Conservation (phyloP, 2,329 filamentous ascomycete species). For the Phaeosphaeria sp. region DNA sequence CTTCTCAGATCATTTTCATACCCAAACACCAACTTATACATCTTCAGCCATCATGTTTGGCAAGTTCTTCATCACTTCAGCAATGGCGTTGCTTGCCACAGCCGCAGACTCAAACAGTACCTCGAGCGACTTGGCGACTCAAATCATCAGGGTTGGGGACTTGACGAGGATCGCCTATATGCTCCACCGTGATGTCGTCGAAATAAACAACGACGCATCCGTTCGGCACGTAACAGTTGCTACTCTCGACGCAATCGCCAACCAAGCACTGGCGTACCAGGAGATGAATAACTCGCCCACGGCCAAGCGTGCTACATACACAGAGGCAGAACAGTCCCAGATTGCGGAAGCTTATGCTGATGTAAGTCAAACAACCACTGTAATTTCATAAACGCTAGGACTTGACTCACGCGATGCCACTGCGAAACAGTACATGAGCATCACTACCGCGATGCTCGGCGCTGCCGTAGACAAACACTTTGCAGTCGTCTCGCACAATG, state of each 20-base stretch:
- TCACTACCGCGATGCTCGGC: not conserved
- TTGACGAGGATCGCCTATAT: not conserved
- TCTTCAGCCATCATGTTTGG: not conserved
- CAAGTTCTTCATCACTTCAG: not conserved
- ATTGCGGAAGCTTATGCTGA: not conserved
- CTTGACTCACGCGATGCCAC: not conserved
- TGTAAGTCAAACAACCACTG: not conserved
- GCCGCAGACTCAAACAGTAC: not conserved
- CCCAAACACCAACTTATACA: not conserved
- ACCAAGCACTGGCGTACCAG: not conserved
- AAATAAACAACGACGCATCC: not conserved
- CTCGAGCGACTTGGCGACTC: not conserved
- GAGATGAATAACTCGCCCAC: not conserved
- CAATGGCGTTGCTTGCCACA: not conserved
- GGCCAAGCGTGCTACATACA: not conserved
- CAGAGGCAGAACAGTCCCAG: not conserved
- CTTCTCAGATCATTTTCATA: not conserved
- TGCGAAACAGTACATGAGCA: not conserved
- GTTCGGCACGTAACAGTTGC: not conserved
- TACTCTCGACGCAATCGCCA: not conserved
- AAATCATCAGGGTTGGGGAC: not conserved
- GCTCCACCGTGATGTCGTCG: not conserved
- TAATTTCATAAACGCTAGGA: not conserved
- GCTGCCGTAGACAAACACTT: not conserved
- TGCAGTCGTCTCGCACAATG: not conserved